These are phyloP conservation scores for Colletotrichum costaricense DNA, from an alignment of 2,329 filamentous ascomycete species.

Conservation along the genomic window DNA sequence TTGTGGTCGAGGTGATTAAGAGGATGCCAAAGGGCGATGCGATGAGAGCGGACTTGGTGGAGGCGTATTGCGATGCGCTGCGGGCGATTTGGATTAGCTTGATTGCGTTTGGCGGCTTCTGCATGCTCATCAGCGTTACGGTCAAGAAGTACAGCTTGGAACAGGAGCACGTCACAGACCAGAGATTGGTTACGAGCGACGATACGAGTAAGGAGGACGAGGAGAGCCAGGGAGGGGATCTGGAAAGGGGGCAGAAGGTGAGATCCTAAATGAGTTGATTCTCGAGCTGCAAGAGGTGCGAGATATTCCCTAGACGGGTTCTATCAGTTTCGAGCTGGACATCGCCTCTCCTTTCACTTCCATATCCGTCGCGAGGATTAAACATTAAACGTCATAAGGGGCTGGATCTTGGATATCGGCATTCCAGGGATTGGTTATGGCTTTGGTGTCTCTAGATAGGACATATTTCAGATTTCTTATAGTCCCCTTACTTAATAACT, in stretches of 20 bases:
- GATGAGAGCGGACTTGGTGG: constrained; percentile 38
- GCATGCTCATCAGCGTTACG: constrained; percentile 45
- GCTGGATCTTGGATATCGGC: background rate
- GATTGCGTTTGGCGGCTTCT: constrained; percentile 43
- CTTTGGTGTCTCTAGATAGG: background rate
- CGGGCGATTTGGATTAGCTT: constrained; percentile 47
- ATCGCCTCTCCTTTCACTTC: background rate
- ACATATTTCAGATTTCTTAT: background rate
- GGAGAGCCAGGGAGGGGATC: background rate
- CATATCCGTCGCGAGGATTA: background rate
- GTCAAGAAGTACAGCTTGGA: constrained; percentile 45
- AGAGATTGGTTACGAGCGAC: constrained; percentile 39
- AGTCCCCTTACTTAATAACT: background rate
- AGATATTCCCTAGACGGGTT: background rate
- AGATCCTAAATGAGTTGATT: background rate
- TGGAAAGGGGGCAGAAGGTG: constrained; percentile 5
- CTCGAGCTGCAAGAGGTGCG: background rate
- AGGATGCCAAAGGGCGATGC: constrained; percentile 50
- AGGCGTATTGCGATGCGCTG: constrained; percentile 47
- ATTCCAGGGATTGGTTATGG: background rate
- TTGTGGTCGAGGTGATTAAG: constrained; percentile 68
- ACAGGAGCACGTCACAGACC: constrained; percentile 46
- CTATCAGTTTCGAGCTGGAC: background rate
- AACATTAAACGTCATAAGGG: background rate
- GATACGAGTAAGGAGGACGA: constrained; percentile 2